phyloP scores from a whole-genome alignment of 2,329 filamentous ascomycete genomes.

The Trichoderma gracile region DNA sequence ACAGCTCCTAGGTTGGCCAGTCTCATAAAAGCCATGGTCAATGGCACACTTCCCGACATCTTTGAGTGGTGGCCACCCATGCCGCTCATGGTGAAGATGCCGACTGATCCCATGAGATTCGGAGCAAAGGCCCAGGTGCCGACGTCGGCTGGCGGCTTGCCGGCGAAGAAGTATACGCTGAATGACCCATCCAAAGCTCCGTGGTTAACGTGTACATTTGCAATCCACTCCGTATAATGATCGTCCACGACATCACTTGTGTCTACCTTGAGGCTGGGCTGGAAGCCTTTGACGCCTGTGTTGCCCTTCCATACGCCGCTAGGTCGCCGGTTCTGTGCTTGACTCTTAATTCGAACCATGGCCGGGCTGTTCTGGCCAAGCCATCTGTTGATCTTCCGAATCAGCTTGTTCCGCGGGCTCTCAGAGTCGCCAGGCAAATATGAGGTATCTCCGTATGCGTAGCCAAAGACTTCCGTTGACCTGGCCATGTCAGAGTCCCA shows the following conservation, averaged over 20 bases:
- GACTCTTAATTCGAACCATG: constrained; percentile 26
- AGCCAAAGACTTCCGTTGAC: constrained; percentile 64
- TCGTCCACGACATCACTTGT: constrained; percentile 40
- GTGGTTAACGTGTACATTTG: constrained; percentile 64
- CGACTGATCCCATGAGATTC: constrained; percentile 63
- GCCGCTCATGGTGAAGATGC: constrained; percentile 51
- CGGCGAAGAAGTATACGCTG: constrained; percentile 67
- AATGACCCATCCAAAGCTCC: constrained; percentile 63
- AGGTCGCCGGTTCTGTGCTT: neutral
- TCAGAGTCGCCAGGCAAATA: constrained; percentile 31
- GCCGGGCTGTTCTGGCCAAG: constrained; percentile 40
- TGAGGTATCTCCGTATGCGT: constrained; percentile 68
- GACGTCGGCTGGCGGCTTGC: constrained; percentile 48
- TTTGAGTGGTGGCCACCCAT: constrained; percentile 38
- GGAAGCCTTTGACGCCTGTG: constrained; percentile 1
- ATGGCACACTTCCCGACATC: constrained; percentile 52
- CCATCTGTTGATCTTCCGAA: constrained; percentile 54
- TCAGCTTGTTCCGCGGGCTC: constrained; percentile 38
- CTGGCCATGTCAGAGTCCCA: constrained; percentile 68
- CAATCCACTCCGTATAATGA: constrained; percentile 64
- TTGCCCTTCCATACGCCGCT: neutral
- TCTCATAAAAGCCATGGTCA: constrained; percentile 52
- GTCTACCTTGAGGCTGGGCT: constrained; percentile 34
- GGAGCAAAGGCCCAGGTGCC: constrained; percentile 52
- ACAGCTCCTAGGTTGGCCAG: constrained; percentile 43